Conservation (phyloP, 495 filamentous ascomycete genomes). For the Talaromyces nanjingensis region DNA sequence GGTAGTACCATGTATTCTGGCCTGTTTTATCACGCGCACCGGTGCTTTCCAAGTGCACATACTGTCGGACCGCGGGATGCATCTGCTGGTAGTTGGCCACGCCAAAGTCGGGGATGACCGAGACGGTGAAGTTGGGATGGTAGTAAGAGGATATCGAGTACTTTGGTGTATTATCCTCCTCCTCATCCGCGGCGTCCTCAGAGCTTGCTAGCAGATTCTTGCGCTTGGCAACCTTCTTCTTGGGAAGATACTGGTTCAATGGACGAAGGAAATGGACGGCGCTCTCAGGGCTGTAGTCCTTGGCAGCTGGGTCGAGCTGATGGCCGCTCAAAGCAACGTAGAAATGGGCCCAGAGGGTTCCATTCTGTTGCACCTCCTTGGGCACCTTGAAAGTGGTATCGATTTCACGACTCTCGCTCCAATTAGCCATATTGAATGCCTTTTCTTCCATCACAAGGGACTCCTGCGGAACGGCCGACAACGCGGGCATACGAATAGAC, state of each 20-base stretch:
- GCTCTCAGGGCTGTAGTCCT: conserved; percentile 60
- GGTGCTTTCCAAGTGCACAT: conserved; percentile 66
- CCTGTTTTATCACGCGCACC: conserved; percentile 72
- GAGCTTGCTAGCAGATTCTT: conserved; percentile 68
- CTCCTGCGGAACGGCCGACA: conserved; percentile 49
- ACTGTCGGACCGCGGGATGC: conserved; percentile 69
- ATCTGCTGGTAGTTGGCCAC: conserved; percentile 55
- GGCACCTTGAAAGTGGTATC: conserved; percentile 76
- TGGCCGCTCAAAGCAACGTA: conserved; percentile 72
- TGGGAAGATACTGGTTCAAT: conserved; percentile 79
- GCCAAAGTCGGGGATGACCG: conserved; percentile 77
- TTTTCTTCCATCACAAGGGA: conserved; percentile 70
- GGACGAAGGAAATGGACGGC: conserved; percentile 81
- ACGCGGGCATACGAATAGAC: conserved; percentile 58
- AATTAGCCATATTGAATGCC: conserved; percentile 73
- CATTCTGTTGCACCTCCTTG: conserved; percentile 77
- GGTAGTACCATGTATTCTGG: conserved; percentile 95
- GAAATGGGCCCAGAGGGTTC: conserved; percentile 90
- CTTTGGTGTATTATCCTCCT: conserved; percentile 47
- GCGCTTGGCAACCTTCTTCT: conserved; percentile 90
- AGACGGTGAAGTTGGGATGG: conserved; percentile 89
- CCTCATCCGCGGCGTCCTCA: conserved; percentile 47
- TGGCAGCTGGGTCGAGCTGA: conserved; percentile 64
- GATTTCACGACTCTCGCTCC: conserved; percentile 67
- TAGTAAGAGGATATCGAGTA: conserved; percentile 74